These are phyloP conservation scores for Ramularia endophylla DNA, from an alignment of 2,329 filamentous ascomycete species.

Conservation along the genomic window DNA sequence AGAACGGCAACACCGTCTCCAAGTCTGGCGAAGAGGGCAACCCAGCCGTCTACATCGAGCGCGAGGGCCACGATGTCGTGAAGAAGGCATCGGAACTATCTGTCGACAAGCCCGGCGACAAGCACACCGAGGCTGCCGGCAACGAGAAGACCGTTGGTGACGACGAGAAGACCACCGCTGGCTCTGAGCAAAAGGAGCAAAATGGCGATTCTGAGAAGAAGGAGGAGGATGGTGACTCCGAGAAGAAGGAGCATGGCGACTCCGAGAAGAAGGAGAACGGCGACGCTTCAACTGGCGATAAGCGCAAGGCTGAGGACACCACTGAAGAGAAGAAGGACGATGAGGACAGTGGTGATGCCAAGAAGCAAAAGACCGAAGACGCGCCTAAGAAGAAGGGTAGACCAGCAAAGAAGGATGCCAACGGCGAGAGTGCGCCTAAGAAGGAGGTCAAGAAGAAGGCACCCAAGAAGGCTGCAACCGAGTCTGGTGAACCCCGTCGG, in stretches of 20 bases:
- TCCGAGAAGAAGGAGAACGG: slow-evolving; percentile 22
- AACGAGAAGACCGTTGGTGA: slow-evolving; percentile 22
- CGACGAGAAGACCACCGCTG: too few species aligned
- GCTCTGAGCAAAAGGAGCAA: too few species aligned
- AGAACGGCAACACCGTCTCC: slow-evolving; percentile 55
- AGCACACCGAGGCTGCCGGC: slow-evolving; percentile 33
- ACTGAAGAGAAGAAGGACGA: slow-evolving; percentile 31
- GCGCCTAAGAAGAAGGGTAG: slow-evolving; percentile 34
- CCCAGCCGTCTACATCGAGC: slow-evolving; percentile 54
- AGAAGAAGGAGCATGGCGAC: slow-evolving; percentile 21
- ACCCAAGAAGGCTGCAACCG: slow-evolving; percentile 46
- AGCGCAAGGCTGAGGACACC: slow-evolving; percentile 27
- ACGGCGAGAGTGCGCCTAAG: slow-evolving; percentile 24
- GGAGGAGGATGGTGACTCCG: slow-evolving; percentile 17
- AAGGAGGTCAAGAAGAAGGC: slow-evolving; percentile 39
- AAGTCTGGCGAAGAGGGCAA: slow-evolving; percentile 58
- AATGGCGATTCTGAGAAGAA: slow-evolving; percentile 15
- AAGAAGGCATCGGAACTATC: slow-evolving; percentile 57
- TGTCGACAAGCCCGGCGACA: slow-evolving; percentile 45
- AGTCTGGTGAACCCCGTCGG: slow-evolving; percentile 42
- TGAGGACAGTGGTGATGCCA: slow-evolving; percentile 27
- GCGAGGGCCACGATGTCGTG: slow-evolving; percentile 58
- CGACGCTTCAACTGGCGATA: slow-evolving; percentile 26
- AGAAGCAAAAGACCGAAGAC: slow-evolving; percentile 28
- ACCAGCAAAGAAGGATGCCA: slow-evolving; percentile 34